These are phyloP conservation scores for Deakozyma indianensis DNA, from an alignment of 805 yeast species.

Conservation along the genomic window DNA sequence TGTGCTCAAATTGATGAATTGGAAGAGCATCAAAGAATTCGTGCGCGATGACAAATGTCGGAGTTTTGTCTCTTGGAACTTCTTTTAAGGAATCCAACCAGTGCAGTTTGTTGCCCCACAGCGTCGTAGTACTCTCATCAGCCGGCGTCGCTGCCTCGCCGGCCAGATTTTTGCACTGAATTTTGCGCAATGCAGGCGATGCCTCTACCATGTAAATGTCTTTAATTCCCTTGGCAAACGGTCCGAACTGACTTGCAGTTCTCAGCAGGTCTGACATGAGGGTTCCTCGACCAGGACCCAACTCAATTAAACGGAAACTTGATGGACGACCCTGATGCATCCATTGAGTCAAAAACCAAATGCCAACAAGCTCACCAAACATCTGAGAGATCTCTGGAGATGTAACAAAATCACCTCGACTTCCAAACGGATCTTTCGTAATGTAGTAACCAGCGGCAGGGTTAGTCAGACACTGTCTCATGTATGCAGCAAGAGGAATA, in stretches of 20 bases:
- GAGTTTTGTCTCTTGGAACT: conserved; percentile 20
- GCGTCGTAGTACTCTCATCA: conserved; percentile 14
- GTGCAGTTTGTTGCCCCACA: conserved; percentile 34
- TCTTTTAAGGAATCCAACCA: conserved; percentile 21
- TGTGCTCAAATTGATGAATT: conserved; percentile 45
- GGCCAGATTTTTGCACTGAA: conserved; percentile 39
- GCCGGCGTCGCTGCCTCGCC: conserved; percentile 11
- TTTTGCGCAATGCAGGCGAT: conserved; percentile 43
- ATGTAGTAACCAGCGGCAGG: conserved; percentile 72
- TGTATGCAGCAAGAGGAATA: conserved; percentile 52
- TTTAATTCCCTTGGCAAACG: conserved; percentile 21
- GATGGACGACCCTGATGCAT: conserved; percentile 36
- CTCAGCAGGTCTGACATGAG: conserved; percentile 50
- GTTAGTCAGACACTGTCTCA: conserved; percentile 70
- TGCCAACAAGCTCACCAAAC: conserved; percentile 74
- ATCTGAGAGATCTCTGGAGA: conserved; percentile 80
- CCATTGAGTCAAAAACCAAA: conserved; percentile 49
- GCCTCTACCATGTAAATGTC: conserved; percentile 54
- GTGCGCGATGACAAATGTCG: conserved; percentile 64
- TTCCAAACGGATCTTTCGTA: conserved; percentile 57
- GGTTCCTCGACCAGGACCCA: conserved; percentile 82
- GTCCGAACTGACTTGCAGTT: conserved; percentile 15
- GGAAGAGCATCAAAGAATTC: conserved; percentile 85
- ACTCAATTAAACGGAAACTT: conserved; percentile 46
- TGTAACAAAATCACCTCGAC: conserved; percentile 63